Percentiles rank a stretch among this genome's conserved stretches.
Evolutionary conservation across 1,284 basidiomycete genomes (phyloP).

Genomic region (Boletus sp.): DNA sequence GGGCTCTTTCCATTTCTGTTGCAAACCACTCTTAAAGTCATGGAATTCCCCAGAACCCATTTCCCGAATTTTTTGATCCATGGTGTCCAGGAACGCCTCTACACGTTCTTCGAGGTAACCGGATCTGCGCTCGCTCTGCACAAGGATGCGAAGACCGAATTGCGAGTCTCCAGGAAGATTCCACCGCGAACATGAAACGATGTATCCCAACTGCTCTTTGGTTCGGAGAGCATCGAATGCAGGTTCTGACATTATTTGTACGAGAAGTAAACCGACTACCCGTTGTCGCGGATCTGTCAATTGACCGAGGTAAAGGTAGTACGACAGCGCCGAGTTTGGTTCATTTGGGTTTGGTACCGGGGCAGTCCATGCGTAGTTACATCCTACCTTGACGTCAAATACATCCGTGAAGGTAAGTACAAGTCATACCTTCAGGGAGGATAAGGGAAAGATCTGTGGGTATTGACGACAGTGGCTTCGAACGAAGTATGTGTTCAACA

Average conservation of each 20-base stretch:
- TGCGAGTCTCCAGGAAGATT: slow-evolving; percentile 60
- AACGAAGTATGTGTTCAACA: slow-evolving; percentile 66
- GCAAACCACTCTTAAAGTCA: slow-evolving; percentile 61
- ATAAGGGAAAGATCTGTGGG: slow-evolving; percentile 53
- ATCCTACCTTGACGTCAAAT: slow-evolving; percentile 43
- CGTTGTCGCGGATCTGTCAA: slow-evolving; percentile 55
- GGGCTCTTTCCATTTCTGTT: slow-evolving; percentile 68
- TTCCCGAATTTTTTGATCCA: slow-evolving; percentile 57
- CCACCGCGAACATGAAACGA: slow-evolving; percentile 66
- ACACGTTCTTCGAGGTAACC: slow-evolving; percentile 87
- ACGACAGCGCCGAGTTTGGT: slow-evolving; percentile 81
- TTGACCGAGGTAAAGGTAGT: slow-evolving; percentile 75
- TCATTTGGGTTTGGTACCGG: slow-evolving; percentile 86
- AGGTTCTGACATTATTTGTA: slow-evolving; percentile 84
- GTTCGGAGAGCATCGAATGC: slow-evolving; percentile 95
- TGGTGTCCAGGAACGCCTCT: slow-evolving; percentile 79
- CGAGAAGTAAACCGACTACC: slow-evolving; percentile 60
- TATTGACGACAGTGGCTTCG: slow-evolving; percentile 52
- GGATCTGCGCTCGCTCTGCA: slow-evolving; percentile 88
- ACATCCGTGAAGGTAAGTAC: background rate
- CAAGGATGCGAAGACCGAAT: slow-evolving; percentile 81
- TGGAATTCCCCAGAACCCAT: slow-evolving; percentile 65
- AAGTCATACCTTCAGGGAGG: slow-evolving; percentile 59
- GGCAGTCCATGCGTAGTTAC: slow-evolving; percentile 69
- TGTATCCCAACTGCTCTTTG: slow-evolving; percentile 95